Evolutionary conservation across 148 eudicot species (phyloP), one percentile per base, ranked within the genome.

Genomic region (Camellia japonica): DNA sequence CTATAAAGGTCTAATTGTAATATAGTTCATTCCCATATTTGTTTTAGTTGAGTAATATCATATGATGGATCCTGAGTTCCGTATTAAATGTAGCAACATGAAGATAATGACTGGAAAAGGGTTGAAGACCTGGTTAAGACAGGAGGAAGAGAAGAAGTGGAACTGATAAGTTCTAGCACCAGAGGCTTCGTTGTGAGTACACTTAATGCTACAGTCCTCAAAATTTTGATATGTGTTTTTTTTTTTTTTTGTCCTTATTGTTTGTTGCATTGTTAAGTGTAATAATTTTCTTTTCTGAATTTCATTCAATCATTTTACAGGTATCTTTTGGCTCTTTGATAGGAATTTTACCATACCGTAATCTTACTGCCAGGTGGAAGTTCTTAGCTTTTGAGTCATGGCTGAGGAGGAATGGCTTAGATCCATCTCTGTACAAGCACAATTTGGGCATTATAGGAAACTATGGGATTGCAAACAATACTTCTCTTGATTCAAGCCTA

Each of bases 261-360:
- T 18, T 54, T 80, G 41, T 72, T 55, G 51, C 46, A 71, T 71
- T 80, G 30, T 62, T 8, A 49, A 56, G 54, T 44, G 16, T 77
- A 68, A 63, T 23, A 54, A 41, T 30, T 68, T 56, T 68, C 42
- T 46, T 74, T 49, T 68, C 71, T 67, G 54, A 63, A 54, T 58
- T 16, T 20, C 63, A 54, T 30, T 30, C 6, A 59, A 46, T 65
- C 18, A 60, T 73, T 70, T 75, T 84, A 30, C 94, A 96, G 99
- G 99, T 85, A 75, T 91, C 97, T 68, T 94, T 88, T 83, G 94
- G 95, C 79, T 87, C 99, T 69, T 85, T 94, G 91, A 85, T 90
- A 79, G 99, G 99, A 83, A 92, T 94, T 90, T 83, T 96, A 69
- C 99, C 99, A 54, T 94, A 96, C 81, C 97, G 98, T 43, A 91